Base-by-base conservation (phyloP, 768 basidiomycete genomes). In the Auricularia auricula-judae region DNA sequence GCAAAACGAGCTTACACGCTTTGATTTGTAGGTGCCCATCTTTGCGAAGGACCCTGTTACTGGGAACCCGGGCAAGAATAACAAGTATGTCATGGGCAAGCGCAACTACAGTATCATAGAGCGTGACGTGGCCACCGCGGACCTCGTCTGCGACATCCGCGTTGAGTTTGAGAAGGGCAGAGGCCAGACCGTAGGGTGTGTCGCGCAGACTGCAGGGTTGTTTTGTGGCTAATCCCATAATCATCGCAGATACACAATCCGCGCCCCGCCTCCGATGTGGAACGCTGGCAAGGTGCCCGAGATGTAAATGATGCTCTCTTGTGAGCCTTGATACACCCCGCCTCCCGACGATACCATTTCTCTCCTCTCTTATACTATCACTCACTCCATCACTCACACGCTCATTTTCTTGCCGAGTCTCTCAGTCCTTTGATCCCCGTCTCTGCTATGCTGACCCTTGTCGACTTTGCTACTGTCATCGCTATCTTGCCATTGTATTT, bases 61-160 rank as follows among this genome's bases (percentile, higher is more conserved):
- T 18, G 95, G 93, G 0, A 78, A 81, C 36, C 66, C 79, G n/a
- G 82, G 88, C 5, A 16, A 16, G 43, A 91, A 91, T 72, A 84
- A 86, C 64, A 89, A 86, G 70, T 86, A 81, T 69, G 86, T 97
- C 65, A 94, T 94, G 86, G 92, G 91, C 2, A 78, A 84, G 64
- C 82, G 95, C 43, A 98, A 98, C 73, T 98, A 92, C 86, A 89
- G 89, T 70, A 80, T 81, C 43, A 84, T 91, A 7, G 75, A 80
- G 36, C 86, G 83, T 77, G 83, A 89, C 54, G 70, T 73, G 14
- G 62, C 70, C 2, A 81, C 82, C 4, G 86, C 87, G 0, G 87
- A 89, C 4, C 69, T 98, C 68, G 75, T 83, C 7, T 98, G 91
- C 67, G 89, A 93, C 68, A 84, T 98, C 70, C 84, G 89, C 1